These are phyloP conservation scores for Trichoderma aggressivum DNA, from an alignment of 2,329 filamentous ascomycete species.

Conservation along the genomic window DNA sequence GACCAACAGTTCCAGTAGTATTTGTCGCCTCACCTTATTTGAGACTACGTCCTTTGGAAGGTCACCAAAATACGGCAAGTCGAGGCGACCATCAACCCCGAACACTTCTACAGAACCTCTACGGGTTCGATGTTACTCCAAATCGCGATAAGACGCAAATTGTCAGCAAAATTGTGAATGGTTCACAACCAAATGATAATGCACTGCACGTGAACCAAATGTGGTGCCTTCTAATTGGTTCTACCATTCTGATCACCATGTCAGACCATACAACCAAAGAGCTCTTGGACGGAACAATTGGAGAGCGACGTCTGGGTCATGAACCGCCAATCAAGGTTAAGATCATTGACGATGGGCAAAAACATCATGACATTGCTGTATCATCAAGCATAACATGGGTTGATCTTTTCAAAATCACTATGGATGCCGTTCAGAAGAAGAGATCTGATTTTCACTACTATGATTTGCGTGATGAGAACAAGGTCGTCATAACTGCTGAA, in stretches of 20 bases:
- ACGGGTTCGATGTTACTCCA: slow-evolving; percentile 1
- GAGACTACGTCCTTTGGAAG: background rate
- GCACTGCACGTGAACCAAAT: background rate
- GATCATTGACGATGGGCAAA: background rate
- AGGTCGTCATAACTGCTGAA: background rate
- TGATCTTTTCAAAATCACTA: background rate
- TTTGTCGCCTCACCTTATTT: slow-evolving; percentile 3
- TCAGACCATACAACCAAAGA: background rate
- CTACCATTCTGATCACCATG: background rate
- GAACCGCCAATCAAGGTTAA: background rate
- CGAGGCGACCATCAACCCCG: background rate
- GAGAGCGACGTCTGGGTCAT: background rate
- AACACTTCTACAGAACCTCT: slow-evolving; percentile 5
- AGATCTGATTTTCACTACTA: background rate
- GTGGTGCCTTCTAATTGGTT: slow-evolving; percentile 2
- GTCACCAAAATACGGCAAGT: background rate
- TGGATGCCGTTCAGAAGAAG: background rate
- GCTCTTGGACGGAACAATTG: background rate
- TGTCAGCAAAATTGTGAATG: background rate
- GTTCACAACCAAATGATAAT: background rate
- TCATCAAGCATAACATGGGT: background rate
- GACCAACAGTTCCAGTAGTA: background rate
- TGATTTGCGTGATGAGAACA: background rate
- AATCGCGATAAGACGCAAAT: background rate
- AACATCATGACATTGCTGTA: background rate